Evolutionary conservation across 305 asterid species (phyloP).

Genomic region (Petunia hybrid): DNA sequence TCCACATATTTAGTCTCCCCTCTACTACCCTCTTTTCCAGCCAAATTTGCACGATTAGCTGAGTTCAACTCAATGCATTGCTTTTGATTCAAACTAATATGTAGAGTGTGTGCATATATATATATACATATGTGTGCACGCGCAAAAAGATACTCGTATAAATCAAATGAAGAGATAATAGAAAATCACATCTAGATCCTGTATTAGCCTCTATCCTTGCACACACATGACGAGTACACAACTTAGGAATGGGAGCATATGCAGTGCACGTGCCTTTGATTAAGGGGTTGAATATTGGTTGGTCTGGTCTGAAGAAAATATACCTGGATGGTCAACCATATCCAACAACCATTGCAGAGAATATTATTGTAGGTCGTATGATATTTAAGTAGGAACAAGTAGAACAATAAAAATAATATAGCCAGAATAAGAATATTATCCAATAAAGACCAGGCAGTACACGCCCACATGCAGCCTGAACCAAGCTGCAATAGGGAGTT

Average conservation of each 20-base stretch:
- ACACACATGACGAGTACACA: not conserved
- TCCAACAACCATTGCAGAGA: not conserved
- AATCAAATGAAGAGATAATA: too few species aligned
- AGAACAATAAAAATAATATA: constrained; percentile 19
- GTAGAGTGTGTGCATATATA: too few species aligned
- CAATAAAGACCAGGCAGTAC: not conserved
- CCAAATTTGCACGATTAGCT: not conserved
- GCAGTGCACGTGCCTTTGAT: constrained; percentile 28
- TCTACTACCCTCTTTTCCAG: constrained; percentile 29
- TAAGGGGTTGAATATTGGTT: constrained; percentile 16
- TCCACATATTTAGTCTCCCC: constrained; percentile 19
- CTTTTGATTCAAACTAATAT: not conserved
- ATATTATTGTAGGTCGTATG: not conserved
- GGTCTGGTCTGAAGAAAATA: constrained; percentile 22
- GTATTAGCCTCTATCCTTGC: not conserved
- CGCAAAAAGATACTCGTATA: not conserved
- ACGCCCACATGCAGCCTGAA: not conserved
- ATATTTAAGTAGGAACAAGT: not conserved
- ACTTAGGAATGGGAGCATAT: constrained; percentile 27
- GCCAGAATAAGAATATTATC: constrained; percentile 5
- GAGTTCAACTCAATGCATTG: not conserved
- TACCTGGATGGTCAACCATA: constrained; percentile 20
- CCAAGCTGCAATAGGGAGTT: not conserved
- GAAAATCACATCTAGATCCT: not conserved
- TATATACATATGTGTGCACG: too few species aligned